Percentiles rank a stretch among this genome's conserved stretches.
Evolutionary conservation across 352 stramenopile genomes (phyloP).

Genomic region (Globisporangium lucens): DNA sequence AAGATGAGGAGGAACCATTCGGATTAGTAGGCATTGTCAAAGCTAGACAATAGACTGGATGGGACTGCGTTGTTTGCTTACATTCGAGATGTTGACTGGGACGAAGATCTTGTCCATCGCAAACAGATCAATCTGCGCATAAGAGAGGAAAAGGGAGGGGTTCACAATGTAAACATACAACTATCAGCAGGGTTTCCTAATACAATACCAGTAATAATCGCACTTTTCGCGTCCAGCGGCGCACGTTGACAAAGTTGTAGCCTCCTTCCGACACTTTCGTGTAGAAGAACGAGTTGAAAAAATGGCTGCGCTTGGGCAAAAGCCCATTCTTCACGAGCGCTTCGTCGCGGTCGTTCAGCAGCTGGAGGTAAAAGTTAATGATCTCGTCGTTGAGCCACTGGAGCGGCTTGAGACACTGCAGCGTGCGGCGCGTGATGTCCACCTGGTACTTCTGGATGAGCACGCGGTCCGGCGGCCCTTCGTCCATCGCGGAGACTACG

Average conservation of each 20-base stretch:
- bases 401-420: slow-evolving; percentile 67
- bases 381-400: slow-evolving; percentile 86
- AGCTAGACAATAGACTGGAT: background rate
- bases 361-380: slow-evolving; percentile 87
- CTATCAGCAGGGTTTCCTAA: background rate
- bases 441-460: slow-evolving; percentile 83
- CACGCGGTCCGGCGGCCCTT: slow-evolving; percentile 52
- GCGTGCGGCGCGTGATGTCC: slow-evolving; percentile 64
- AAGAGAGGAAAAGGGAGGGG: background rate
- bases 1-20: slow-evolving; percentile 9
- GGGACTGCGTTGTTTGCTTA: slow-evolving; percentile 30
- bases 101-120: slow-evolving; percentile 90
- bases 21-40: background rate
- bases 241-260: slow-evolving; percentile 85
- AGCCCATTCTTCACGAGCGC: slow-evolving; percentile 44
- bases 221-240: slow-evolving; percentile 82
- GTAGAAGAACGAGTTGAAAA: slow-evolving; percentile 90
- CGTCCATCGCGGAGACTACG: slow-evolving; percentile 55
- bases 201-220: background rate
- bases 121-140: slow-evolving; percentile 78
- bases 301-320: slow-evolving; percentile 61
- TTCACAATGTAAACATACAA: background rate
- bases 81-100: slow-evolving; percentile 84
- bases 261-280: slow-evolving; percentile 76
- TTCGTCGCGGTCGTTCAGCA: slow-evolving; percentile 72